A percentile compares a stretch with the other conserved stretches of the same genome.
phyloP scores from a whole-genome alignment of 768 basidiomycete species.

The Crassisporium funariophilum region DNA sequence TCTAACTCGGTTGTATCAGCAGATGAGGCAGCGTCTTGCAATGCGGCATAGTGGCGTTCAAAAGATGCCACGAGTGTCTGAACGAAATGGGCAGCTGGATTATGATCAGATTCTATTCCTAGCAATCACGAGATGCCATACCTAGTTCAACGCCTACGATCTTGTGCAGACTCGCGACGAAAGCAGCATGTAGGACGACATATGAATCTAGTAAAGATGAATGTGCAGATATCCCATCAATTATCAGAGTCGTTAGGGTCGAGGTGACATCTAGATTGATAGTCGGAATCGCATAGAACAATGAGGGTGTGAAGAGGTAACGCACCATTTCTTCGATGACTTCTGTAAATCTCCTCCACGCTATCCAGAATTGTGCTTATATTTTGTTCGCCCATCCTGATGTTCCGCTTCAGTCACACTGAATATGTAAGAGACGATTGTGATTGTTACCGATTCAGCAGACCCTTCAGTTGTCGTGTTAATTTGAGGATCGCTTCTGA shows the following conservation, averaged over 20 bases:
- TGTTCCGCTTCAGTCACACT: background rate
- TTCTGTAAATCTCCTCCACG: constrained; percentile 77
- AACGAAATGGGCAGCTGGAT: constrained; percentile 80
- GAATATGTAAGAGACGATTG: background rate
- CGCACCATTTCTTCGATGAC: constrained; percentile 76
- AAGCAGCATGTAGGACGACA: constrained; percentile 84
- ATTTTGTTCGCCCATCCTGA: constrained; percentile 89
- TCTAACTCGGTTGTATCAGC: constrained; percentile 30
- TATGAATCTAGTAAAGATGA: constrained; percentile 85
- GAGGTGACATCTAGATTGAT: constrained; percentile 72
- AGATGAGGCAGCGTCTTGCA: constrained; percentile 24
- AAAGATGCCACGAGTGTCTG: constrained; percentile 72
- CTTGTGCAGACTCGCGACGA: constrained; percentile 80
- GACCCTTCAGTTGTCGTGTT: constrained; percentile 77
- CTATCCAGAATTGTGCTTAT: constrained; percentile 72
- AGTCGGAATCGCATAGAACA: constrained; percentile 1
- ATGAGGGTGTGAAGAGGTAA: constrained; percentile 43
- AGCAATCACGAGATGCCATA: constrained; percentile 35
- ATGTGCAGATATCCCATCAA: constrained; percentile 79
- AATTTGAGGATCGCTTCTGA: constrained; percentile 56
- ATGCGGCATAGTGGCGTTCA: constrained; percentile 51
- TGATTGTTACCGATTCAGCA: constrained; percentile 72
- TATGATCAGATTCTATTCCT: no score
- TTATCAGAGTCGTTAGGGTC: constrained; percentile 72
- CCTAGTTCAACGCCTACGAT: constrained; percentile 88